Evolutionary conservation across 768 basidiomycete species (phyloP).

Genomic region (Wakefieldia striispora): DNA sequence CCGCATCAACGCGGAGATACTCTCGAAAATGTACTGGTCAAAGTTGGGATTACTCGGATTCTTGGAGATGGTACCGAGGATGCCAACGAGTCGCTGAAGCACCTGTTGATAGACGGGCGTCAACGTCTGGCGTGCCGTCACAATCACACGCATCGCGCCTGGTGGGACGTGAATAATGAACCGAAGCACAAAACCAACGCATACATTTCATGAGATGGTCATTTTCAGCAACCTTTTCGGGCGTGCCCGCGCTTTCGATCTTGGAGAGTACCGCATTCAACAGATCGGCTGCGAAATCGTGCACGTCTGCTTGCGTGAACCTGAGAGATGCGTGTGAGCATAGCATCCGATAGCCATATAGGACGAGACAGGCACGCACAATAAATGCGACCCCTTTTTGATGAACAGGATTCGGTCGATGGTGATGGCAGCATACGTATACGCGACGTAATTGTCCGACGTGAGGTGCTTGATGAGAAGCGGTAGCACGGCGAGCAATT

Average conservation of each 20-base stretch:
- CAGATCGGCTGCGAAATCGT: conserved; percentile 74
- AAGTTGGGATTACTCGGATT: conserved; percentile 98
- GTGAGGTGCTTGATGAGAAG: conserved; percentile 78
- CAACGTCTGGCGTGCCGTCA: conserved; percentile 81
- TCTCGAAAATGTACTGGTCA: conserved; percentile 97
- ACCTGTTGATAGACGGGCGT: conserved; percentile 63
- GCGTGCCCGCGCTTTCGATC: conserved; percentile 74
- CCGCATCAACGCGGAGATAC: conserved; percentile 91
- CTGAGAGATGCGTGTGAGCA: conserved; percentile 37
- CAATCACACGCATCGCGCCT: conserved; percentile 93
- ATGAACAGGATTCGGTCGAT: conserved; percentile 94
- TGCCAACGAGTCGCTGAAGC: conserved; percentile 72
- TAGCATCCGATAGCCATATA: background rate
- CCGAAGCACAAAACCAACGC: conserved; percentile 19
- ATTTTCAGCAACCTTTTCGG: conserved; percentile 95
- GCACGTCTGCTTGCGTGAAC: conserved; percentile 85
- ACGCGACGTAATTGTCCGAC: conserved; percentile 86
- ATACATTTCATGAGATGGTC: conserved; percentile 97
- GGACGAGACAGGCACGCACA: conserved; percentile 50
- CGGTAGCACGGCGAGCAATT: conserved; percentile 88
- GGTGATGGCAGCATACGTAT: conserved; percentile 97
- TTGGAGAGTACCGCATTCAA: conserved; percentile 70
- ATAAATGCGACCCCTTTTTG: conserved; percentile 67
- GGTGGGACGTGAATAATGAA: conserved; percentile 1
- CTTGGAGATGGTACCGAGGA: conserved; percentile 85